These are phyloP conservation scores for Populus hybrid DNA, from an alignment of 441 rosid species.

Conservation along the genomic window DNA sequence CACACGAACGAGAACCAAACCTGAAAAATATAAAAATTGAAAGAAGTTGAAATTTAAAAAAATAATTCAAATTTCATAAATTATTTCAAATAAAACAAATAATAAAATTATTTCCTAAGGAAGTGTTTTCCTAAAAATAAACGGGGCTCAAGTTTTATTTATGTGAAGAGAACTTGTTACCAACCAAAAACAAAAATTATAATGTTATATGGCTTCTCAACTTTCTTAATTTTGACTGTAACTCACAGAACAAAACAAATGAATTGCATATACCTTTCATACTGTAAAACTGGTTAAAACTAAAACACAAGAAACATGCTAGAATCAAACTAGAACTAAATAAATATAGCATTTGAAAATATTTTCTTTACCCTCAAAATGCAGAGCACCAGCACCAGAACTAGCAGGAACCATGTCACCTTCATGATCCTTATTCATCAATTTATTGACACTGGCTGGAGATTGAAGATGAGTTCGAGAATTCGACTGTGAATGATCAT, in stretches of 20 bases:
- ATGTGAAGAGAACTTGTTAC: not conserved
- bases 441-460: constrained; percentile 29
- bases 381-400: constrained; percentile 25
- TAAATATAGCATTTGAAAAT: constrained; percentile 1
- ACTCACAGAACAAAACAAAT: not conserved
- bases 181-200: not conserved
- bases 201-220: not conserved
- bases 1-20: no score
- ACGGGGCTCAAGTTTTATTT: not conserved
- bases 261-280: not conserved
- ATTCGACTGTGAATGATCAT: constrained; percentile 32
- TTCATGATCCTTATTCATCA: constrained; percentile 27
- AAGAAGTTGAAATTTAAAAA: not conserved
- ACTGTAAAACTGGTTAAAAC: no score
- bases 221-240: not conserved
- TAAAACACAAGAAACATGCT: not conserved
- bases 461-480: constrained; percentile 23
- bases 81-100: no score
- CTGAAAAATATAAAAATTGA: not conserved
- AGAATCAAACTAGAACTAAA: not conserved
- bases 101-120: no score
- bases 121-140: not conserved
- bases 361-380: constrained; percentile 16
- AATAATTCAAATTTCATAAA: no score
- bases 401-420: constrained; percentile 20